phyloP scores from a whole-genome alignment of 2,329 filamentous ascomycete species.

The Alternaria brassicicola region DNA sequence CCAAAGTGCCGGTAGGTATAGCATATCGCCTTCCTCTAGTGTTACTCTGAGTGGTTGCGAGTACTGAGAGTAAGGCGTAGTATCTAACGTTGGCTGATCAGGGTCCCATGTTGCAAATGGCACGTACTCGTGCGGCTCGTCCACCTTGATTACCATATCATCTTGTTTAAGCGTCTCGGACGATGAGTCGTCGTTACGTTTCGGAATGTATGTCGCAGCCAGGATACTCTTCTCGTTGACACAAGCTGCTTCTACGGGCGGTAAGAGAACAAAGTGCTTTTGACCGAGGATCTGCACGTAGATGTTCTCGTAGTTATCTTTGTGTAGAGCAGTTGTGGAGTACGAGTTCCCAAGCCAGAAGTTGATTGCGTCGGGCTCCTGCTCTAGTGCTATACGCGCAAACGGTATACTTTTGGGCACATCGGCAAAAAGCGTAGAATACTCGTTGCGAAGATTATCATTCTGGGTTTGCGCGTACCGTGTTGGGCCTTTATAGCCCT shows the following conservation, averaged over 20 bases:
- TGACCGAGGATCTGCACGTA: slow-evolving; percentile 76
- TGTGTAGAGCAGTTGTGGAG: slow-evolving; percentile 75
- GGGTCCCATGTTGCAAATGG: slow-evolving; percentile 80
- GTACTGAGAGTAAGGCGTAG: slow-evolving; percentile 65
- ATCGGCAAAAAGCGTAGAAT: slow-evolving; percentile 65
- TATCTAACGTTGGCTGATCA: slow-evolving; percentile 54
- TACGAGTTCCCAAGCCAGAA: slow-evolving; percentile 77
- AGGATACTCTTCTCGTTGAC: slow-evolving; percentile 67
- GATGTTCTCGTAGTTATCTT: slow-evolving; percentile 85
- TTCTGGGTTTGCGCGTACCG: slow-evolving; percentile 81
- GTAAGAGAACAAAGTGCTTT: slow-evolving; percentile 77
- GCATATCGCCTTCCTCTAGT: slow-evolving; percentile 74
- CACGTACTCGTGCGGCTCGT: slow-evolving; percentile 54
- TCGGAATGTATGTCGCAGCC: slow-evolving; percentile 63
- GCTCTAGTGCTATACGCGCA: slow-evolving; percentile 71
- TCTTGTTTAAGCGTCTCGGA: background rate
- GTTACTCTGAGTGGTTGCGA: slow-evolving; percentile 70
- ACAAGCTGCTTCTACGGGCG: slow-evolving; percentile 72
- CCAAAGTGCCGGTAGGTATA: slow-evolving; percentile 84
- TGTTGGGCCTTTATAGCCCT: slow-evolving; percentile 13
- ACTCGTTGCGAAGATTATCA: slow-evolving; percentile 79
- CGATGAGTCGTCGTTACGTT: slow-evolving; percentile 15
- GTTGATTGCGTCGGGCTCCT: slow-evolving; percentile 75
- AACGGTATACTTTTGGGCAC: slow-evolving; percentile 71
- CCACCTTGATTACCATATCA: slow-evolving; percentile 40